Base-by-base conservation (phyloP, 2,329 filamentous ascomycete species). In the Geosmithia flava region DNA sequence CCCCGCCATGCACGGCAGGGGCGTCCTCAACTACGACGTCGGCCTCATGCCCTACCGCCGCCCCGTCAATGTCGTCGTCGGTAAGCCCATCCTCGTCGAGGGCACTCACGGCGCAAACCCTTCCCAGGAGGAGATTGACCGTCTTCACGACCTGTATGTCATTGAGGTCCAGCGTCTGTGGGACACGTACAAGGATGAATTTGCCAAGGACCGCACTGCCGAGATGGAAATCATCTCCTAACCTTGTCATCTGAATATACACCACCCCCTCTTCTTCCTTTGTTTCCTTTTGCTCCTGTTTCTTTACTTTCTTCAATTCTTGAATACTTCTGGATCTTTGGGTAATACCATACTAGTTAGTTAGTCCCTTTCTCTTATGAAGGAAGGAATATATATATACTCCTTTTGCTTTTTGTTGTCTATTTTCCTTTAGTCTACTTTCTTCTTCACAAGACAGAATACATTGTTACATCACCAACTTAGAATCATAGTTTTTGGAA, bases 1-100 rank as follows among this genome's bases (percentile, higher is more conserved):
- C 11, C 90, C 93, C 1, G 76, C 95, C 27, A 85, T 96, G 58
- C 89, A 95, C 62, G 91, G 90, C 2, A 71, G 90, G 23, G 91
- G 91, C 13, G 83, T 97, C 41, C 95, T 97, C 68, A 98, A 98
- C 65, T 97, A 98, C 61, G 93, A 98, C 62, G 87, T 96, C 15
- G 93, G 93, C 3, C 70, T 97, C 57, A 89, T 97, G 87, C 93
- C 93, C 0, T 97, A 96, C 63, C 81, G 93, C 13, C 75, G 83
- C 46, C 83, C 88, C 11, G 71, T 98, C 50, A 93, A 97, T 60
- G 80, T 96, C 45, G 90, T 98, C 13, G 86, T 95, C 15, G 91
- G 91, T 3, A 75, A 78, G 47, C 89, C 91, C 0, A 88, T 96
- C 52, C 71, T 73, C 52, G 83, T 95, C 6, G 68, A 76, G 46